phyloP scores from a whole-genome alignment of 2,329 filamentous ascomycete species.

The Arthrobotrys musiformis region DNA sequence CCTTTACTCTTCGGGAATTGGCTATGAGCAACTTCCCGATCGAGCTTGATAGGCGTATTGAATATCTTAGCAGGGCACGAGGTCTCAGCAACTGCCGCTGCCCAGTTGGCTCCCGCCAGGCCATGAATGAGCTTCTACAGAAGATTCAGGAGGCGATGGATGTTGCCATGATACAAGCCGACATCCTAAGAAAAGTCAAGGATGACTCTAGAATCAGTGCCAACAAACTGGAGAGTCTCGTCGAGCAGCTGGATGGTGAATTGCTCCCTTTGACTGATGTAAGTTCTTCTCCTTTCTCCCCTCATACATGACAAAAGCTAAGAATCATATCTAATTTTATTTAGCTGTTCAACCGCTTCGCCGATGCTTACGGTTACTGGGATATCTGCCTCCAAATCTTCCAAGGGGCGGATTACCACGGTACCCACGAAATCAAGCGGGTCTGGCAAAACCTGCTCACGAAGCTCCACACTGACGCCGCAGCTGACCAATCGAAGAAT shows the following conservation, averaged over 20 bases:
- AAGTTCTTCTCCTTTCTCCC: conserved; percentile 63
- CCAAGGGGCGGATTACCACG: conserved; percentile 89
- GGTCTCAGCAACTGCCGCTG: conserved; percentile 89
- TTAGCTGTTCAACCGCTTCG: conserved; percentile 91
- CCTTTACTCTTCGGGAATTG: conserved; percentile 83
- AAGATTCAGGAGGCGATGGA: conserved; percentile 88
- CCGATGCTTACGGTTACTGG: conserved; percentile 90
- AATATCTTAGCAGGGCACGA: conserved; percentile 88
- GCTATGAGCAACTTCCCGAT: conserved; percentile 84
- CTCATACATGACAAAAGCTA: background rate
- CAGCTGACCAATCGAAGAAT: conserved; percentile 63
- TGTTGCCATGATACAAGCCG: conserved; percentile 93
- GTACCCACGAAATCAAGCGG: conserved; percentile 80
- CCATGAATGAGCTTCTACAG: conserved; percentile 85
- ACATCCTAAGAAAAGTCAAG: conserved; percentile 81
- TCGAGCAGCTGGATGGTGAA: conserved; percentile 77
- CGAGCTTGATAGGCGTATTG: conserved; percentile 84
- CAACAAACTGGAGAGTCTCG: conserved; percentile 73
- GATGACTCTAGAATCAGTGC: conserved; percentile 75
- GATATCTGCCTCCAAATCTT: conserved; percentile 94
- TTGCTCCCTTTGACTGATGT: conserved; percentile 81
- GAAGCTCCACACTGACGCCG: conserved; percentile 72
- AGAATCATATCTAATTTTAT: conserved; percentile 56
- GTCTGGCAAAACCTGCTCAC: conserved; percentile 88
- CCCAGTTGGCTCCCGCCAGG: conserved; percentile 78